Evolutionary conservation across 2,329 filamentous ascomycete genomes (phyloP), one percentile per base, ranked within the genome.

Genomic region (Phaeosphaeria sp.): DNA sequence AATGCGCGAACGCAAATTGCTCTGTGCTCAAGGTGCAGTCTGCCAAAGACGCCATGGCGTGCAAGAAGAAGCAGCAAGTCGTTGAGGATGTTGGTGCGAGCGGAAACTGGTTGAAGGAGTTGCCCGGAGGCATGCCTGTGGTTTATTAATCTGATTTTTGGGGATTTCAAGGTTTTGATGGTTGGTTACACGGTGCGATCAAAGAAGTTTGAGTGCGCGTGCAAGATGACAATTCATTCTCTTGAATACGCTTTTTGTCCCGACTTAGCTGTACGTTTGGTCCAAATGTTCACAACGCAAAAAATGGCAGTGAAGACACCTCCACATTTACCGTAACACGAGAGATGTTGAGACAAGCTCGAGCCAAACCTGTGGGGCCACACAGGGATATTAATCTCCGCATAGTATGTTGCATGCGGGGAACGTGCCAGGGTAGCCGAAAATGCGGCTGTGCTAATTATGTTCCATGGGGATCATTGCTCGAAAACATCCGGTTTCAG

Each of bases 11-110:
- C 21, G 71, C 68, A 2, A 69, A 71, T 55, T 74, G 71, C 60
- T 60, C 51, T 20, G 69, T 71, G 44, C 60, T 74, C 8, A 73
- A 72, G 55, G 65, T 72, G 3, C 71, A 74, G 55, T 69, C 68
- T 33, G 69, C 61, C 1, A 55, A 63, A 24, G 66, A 73, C n/a
- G 47, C 69, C 0, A 67, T 64, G 59, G 45, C 47, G 3, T 74
- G 69, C 42, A 72, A 64, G 59, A 74, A 73, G 56, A 45, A 76
- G 30, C 81, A 84, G 63, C 79, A 82, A 63, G 81, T 82, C 17
- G 76, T 77, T 36, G 83, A 85, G 72, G 60, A 78, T 9, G 81
- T 84, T 53, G 71, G 71, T 4, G 56, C 62, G 36, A 52, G 55
- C 21, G 70, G 70, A 22, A 47, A 49, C n/a, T 73, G 69, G 71